A percentile compares a stretch with the other conserved stretches of the same genome.
Evolutionary conservation across 768 basidiomycete genomes (phyloP).

Genomic region (Leucocoprinus leucothites): DNA sequence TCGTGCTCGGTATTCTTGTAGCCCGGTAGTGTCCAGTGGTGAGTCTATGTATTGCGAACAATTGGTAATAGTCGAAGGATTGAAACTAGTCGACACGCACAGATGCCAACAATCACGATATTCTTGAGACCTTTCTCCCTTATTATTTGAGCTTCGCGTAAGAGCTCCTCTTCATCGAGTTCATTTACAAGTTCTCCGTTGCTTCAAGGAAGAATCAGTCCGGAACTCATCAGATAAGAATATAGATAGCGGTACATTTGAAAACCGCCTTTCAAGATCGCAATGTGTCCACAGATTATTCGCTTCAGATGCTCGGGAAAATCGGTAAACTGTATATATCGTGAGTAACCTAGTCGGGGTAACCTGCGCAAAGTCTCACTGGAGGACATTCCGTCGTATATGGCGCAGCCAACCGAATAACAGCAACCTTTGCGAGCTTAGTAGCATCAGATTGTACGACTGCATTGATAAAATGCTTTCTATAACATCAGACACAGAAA

Average conservation of each 20-base stretch:
- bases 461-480: constrained; percentile 54
- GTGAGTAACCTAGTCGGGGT: constrained; percentile 22
- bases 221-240: background rate
- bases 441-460: constrained; percentile 54
- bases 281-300: constrained; percentile 28
- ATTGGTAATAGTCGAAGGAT: background rate
- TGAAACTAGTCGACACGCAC: constrained; percentile 14
- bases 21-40: constrained; percentile 28
- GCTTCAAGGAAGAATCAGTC: constrained; percentile 12
- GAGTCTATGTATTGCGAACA: constrained; percentile 20
- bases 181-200: constrained; percentile 30
- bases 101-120: constrained; percentile 28
- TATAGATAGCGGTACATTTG: constrained; percentile 39
- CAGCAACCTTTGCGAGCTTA: constrained; percentile 57
- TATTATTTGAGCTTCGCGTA: constrained; percentile 37
- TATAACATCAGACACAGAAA: background rate
- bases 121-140: constrained; percentile 25
- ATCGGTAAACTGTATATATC: constrained; percentile 28
- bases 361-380: constrained; percentile 36
- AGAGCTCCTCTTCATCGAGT: constrained; percentile 40
- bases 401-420: constrained; percentile 59
- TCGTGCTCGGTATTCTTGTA: constrained; percentile 29
- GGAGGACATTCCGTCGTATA: constrained; percentile 59
- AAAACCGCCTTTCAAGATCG: constrained; percentile 32
- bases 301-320: constrained; percentile 27